A percentile compares a stretch with the other conserved stretches of the same genome.
Evolutionary conservation across 805 yeast genomes (phyloP).

Genomic region (Candida boidinii): DNA sequence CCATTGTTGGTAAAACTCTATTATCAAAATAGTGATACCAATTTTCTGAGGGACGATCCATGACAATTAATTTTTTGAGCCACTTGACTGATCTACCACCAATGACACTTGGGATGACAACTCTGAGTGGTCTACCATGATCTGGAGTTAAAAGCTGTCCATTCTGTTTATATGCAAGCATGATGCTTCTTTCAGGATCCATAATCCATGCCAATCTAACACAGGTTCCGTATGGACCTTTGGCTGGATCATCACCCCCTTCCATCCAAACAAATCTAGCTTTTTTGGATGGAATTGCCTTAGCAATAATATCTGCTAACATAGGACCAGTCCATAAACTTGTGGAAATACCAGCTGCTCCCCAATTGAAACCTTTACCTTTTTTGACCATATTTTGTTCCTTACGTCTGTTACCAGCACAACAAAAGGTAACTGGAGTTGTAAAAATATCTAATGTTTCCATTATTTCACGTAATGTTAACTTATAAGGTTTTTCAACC

Average conservation of each 20-base stretch:
- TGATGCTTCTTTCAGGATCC: constrained; percentile 24
- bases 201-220: constrained; percentile 22
- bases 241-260: constrained; percentile 25
- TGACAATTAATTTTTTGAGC: constrained; percentile 20
- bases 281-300: constrained; percentile 18
- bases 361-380: constrained; percentile 28
- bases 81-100: constrained; percentile 32
- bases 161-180: constrained; percentile 27
- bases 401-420: constrained; percentile 28
- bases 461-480: constrained; percentile 18
- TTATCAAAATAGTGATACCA: constrained; percentile 30
- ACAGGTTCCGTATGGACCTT: constrained; percentile 26
- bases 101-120: constrained; percentile 28
- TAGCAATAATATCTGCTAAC: constrained; percentile 19
- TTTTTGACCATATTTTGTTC: constrained; percentile 27
- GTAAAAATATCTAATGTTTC: constrained; percentile 20
- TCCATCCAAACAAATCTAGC: constrained; percentile 27
- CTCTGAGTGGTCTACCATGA: constrained; percentile 28
- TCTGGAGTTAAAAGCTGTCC: constrained; percentile 26
- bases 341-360: constrained; percentile 26
- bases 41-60: constrained; percentile 24
- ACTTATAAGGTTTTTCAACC: constrained; percentile 20
- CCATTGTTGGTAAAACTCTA: constrained; percentile 27
- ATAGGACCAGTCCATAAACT: constrained; percentile 27
- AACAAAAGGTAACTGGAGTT: constrained; percentile 25